phyloP scores from a whole-genome alignment of 352 stramenopile genomes.

The Halophytophthora batemanensis region DNA sequence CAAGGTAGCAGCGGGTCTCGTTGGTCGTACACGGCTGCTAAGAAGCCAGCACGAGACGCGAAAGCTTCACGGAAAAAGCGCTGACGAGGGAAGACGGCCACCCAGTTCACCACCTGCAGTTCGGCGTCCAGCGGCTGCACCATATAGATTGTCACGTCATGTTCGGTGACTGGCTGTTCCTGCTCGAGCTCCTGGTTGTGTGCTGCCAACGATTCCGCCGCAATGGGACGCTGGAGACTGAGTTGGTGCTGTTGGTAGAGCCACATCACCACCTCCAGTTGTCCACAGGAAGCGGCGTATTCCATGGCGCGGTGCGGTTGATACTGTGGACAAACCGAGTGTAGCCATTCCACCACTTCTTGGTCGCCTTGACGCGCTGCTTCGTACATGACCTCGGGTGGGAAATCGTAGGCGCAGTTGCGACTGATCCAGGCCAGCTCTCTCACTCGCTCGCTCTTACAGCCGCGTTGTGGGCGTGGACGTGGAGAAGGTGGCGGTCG shows the following conservation, averaged over 20 bases:
- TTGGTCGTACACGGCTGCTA: slow-evolving; percentile 32
- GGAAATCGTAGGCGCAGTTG: slow-evolving; percentile 32
- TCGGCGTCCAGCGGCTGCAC: slow-evolving; percentile 21
- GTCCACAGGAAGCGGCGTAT: slow-evolving; percentile 24
- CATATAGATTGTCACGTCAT: slow-evolving; percentile 24
- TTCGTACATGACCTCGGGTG: slow-evolving; percentile 38
- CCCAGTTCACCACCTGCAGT: slow-evolving; percentile 37
- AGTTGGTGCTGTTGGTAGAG: slow-evolving; percentile 12
- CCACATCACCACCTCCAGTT: slow-evolving; percentile 38
- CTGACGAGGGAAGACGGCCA: slow-evolving; percentile 21
- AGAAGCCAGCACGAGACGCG: slow-evolving; percentile 23
- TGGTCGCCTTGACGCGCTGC: slow-evolving; percentile 30
- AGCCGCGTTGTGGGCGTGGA: background rate
- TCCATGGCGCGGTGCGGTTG: slow-evolving; percentile 40
- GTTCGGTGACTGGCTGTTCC: background rate
- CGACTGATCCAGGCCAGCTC: slow-evolving; percentile 29
- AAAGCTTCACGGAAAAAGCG: slow-evolving; percentile 35
- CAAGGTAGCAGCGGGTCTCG: slow-evolving; percentile 28
- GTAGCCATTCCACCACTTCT: slow-evolving; percentile 39
- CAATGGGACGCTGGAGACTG: background rate
- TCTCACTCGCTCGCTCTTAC: slow-evolving; percentile 4
- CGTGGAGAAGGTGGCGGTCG: background rate
- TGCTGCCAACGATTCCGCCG: too few species aligned
- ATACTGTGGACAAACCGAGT: slow-evolving; percentile 28
- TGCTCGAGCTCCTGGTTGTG: slow-evolving; percentile 15